Evolutionary conservation across 1,284 basidiomycete genomes (phyloP).

Genomic region (Malassezia equina): DNA sequence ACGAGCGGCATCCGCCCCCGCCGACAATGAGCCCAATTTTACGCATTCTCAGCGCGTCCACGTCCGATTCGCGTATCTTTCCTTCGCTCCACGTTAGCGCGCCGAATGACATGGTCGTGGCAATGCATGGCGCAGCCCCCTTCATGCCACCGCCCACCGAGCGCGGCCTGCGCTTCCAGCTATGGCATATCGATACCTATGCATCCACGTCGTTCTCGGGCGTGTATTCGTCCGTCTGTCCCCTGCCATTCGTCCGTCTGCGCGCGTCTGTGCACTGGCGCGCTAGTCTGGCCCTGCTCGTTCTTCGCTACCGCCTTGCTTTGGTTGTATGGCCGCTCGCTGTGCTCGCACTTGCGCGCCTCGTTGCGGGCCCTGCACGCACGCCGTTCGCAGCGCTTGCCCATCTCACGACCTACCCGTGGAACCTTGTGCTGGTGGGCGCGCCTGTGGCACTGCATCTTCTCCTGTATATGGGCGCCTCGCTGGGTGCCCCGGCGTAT

Average conservation of each 20-base stretch:
- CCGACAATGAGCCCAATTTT: conserved; percentile 28
- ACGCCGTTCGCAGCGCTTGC: conserved; percentile 4
- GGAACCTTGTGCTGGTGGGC: background rate
- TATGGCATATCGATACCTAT: conserved; percentile 28
- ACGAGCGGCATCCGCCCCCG: conserved; percentile 6
- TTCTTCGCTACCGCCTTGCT: conserved; percentile 36
- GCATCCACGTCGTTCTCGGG: background rate
- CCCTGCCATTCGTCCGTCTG: conserved; percentile 20
- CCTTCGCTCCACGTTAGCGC: conserved; percentile 20
- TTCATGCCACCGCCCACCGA: conserved; percentile 29
- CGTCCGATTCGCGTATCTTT: conserved; percentile 34
- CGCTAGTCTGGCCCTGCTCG: conserved; percentile 27
- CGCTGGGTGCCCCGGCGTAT: conserved; percentile 1
- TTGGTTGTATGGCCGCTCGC: conserved; percentile 30
- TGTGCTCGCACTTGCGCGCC: conserved; percentile 15
- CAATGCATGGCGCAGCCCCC: conserved; percentile 36
- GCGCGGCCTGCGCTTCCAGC: conserved; percentile 21
- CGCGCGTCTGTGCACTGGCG: conserved; percentile 30
- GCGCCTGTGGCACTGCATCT: conserved; percentile 2
- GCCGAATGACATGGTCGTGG: conserved; percentile 19
- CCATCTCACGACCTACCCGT: background rate
- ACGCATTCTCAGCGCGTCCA: conserved; percentile 24
- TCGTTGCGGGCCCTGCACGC: background rate
- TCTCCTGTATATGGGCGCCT: background rate
- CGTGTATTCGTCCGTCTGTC: conserved; percentile 13